Evolutionary conservation across 257 asterid species (phyloP).

Genomic region (Nemophila menziesii): DNA sequence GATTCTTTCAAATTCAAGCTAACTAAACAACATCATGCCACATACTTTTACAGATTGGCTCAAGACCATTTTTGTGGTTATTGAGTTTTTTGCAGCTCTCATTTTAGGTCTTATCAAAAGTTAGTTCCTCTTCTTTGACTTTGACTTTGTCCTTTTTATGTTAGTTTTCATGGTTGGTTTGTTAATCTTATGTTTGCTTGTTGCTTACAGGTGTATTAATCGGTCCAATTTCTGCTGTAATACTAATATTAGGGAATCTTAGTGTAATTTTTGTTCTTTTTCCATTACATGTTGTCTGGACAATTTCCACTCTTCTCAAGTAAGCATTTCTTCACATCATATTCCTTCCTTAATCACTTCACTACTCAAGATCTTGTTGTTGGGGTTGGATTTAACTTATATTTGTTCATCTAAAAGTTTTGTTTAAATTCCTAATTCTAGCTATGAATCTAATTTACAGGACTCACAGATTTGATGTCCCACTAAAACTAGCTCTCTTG

Average conservation of each 20-base stretch:
- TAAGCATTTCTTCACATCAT: conserved; percentile 9
- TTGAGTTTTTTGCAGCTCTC: conserved; percentile 9
- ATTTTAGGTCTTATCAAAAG: conserved; percentile 10
- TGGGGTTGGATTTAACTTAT: background rate
- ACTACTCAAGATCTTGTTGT: too few species aligned
- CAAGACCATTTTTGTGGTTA: conserved; percentile 5
- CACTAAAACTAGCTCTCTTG: conserved; percentile 58
- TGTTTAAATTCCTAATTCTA: background rate
- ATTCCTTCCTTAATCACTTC: too few species aligned
- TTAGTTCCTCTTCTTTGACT: background rate
- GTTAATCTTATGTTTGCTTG: conserved; percentile 2
- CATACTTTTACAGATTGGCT: conserved; percentile 4
- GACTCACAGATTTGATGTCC: conserved; percentile 64
- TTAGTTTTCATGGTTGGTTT: background rate
- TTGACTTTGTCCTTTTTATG: background rate
- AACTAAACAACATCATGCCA: background rate
- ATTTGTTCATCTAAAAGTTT: background rate
- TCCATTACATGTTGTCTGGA: conserved; percentile 84
- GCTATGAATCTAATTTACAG: conserved; percentile 26
- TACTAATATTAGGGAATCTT: conserved; percentile 58
- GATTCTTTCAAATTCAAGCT: background rate
- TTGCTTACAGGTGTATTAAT: conserved; percentile 48
- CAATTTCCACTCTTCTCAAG: conserved; percentile 73
- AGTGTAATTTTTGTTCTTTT: conserved; percentile 79
- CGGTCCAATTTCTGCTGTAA: conserved; percentile 74